phyloP scores from a whole-genome alignment of 2,329 filamentous ascomycete genomes.

The Apiospora saccharicola region DNA sequence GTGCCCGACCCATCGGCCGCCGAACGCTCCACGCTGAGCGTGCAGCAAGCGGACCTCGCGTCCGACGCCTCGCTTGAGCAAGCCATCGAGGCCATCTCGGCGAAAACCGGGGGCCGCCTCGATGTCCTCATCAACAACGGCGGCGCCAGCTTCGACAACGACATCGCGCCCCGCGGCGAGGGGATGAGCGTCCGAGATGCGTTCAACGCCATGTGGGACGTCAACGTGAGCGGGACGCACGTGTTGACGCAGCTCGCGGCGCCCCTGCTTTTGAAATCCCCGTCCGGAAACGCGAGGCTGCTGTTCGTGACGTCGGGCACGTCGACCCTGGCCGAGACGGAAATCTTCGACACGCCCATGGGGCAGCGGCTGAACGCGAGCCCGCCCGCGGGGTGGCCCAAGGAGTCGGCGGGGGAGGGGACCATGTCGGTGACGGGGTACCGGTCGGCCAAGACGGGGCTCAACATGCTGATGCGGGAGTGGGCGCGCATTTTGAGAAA shows the following conservation, averaged over 20 bases:
- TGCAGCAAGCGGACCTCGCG: conserved; percentile 60
- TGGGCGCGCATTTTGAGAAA: conserved; percentile 50
- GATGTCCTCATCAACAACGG: conserved; percentile 66
- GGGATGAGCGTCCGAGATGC: conserved; percentile 44
- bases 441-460: conserved; percentile 49
- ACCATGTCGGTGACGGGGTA: conserved; percentile 40
- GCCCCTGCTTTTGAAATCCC: conserved; percentile 55
- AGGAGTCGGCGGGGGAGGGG: conserved; percentile 32
- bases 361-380: conserved; percentile 25
- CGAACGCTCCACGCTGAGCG: conserved; percentile 48
- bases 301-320: conserved; percentile 58
- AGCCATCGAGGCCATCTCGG: conserved; percentile 51
- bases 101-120: conserved; percentile 56
- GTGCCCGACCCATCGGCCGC: conserved; percentile 45
- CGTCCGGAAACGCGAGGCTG: conserved; percentile 47
- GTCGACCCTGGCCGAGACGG: conserved; percentile 42
- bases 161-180: conserved; percentile 36
- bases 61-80: conserved; percentile 59
- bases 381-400: conserved; percentile 49
- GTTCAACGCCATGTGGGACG: conserved; percentile 55
- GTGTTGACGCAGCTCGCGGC: conserved; percentile 48
- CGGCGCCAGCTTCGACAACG: conserved; percentile 53
- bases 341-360: conserved; percentile 29
- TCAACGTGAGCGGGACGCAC: conserved; percentile 58
- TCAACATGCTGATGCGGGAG: conserved; percentile 58